These are phyloP conservation scores for Boletellus dicymbophilus DNA, from an alignment of 1,284 basidiomycete genomes.

Conservation along the genomic window DNA sequence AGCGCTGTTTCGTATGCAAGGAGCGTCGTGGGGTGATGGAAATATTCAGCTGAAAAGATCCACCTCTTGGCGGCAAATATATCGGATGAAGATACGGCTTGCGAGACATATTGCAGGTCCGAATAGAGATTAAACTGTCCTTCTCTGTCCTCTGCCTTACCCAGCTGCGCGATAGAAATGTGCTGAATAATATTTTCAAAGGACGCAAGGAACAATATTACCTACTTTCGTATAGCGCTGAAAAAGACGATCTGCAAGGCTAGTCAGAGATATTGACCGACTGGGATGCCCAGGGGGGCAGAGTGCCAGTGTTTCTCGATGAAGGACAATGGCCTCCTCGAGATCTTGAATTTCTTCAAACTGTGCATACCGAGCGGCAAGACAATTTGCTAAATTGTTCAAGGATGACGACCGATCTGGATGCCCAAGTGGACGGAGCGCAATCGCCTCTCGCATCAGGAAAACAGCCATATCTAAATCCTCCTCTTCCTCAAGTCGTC, in stretches of 20 bases:
- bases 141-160: neutral
- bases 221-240: neutral
- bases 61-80: neutral
- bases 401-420: too few species aligned
- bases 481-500: too few species aligned
- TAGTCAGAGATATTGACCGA: neutral
- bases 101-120: neutral
- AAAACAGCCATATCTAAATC: too few species aligned
- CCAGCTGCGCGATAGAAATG: neutral
- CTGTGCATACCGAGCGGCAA: too few species aligned
- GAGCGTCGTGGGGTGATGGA: neutral
- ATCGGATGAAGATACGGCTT: neutral
- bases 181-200: too few species aligned
- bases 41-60: neutral
- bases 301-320: neutral
- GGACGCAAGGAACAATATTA: too few species aligned
- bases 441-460: too few species aligned
- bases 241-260: neutral
- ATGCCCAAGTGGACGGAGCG: too few species aligned
- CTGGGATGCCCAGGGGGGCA: neutral
- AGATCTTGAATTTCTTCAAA: neutral
- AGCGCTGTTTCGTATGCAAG: neutral
- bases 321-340: slow-evolving; percentile 2
- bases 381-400: too few species aligned
- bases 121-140: neutral